Evolutionary conservation across 768 basidiomycete species (phyloP).

Genomic region (Termitomyces sp.): DNA sequence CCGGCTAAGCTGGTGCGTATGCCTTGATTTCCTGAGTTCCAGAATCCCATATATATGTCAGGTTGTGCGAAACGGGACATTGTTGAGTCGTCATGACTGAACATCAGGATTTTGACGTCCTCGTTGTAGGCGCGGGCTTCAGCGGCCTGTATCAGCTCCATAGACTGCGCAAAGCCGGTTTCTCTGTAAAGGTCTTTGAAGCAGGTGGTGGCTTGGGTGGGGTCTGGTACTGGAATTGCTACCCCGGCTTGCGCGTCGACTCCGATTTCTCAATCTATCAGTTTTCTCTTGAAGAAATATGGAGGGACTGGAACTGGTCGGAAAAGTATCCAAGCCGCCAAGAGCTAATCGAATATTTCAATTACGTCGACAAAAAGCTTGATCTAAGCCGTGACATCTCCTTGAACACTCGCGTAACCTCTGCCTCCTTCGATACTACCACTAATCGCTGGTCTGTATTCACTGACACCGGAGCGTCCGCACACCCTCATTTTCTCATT

Average conservation of each 20-base stretch:
- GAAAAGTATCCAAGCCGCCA: slow-evolving; percentile 12
- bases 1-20: background rate
- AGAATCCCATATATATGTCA: background rate
- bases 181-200: slow-evolving; percentile 16
- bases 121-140: slow-evolving; percentile 22
- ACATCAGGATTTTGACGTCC: slow-evolving; percentile 14
- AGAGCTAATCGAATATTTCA: slow-evolving; percentile 18
- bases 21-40: background rate
- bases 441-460: slow-evolving; percentile 17
- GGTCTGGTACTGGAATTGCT: slow-evolving; percentile 22
- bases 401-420: slow-evolving; percentile 17
- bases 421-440: slow-evolving; percentile 15
- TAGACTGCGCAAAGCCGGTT: slow-evolving; percentile 12
- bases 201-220: slow-evolving; percentile 18
- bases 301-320: slow-evolving; percentile 19
- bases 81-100: background rate
- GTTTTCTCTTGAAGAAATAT: slow-evolving; percentile 17
- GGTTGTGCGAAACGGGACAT: background rate
- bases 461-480: slow-evolving; percentile 12
- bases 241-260: slow-evolving; percentile 22
- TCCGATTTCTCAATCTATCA: slow-evolving; percentile 20
- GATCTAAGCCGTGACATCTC: slow-evolving; percentile 17
- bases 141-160: slow-evolving; percentile 15
- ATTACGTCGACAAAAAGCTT: slow-evolving; percentile 19
- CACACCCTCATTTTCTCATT: slow-evolving; percentile 15